Evolutionary conservation across 164 flowering plant genomes (phyloP).

Genomic region (Tinospora cordifolia): DNA sequence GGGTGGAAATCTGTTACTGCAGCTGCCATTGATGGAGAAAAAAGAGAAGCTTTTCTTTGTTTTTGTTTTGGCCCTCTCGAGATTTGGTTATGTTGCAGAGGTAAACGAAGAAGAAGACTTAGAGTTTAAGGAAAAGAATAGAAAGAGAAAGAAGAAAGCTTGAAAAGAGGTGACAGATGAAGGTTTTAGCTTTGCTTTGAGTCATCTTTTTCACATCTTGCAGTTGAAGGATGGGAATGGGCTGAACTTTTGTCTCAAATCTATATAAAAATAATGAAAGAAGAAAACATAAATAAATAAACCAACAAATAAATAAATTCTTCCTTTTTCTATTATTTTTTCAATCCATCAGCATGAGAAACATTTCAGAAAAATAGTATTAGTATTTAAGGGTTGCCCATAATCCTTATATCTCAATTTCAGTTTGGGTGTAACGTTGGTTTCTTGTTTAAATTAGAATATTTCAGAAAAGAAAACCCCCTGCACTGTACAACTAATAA

Average conservation of each 20-base stretch:
- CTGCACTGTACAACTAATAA: too few species aligned
- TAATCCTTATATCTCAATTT: too few species aligned
- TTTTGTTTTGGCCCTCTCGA: not conserved
- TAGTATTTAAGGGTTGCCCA: too few species aligned
- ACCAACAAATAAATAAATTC: not conserved
- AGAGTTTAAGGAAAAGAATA: slow-evolving; percentile 40
- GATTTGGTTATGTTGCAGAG: slow-evolving; percentile 4
- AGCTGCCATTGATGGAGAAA: slow-evolving; percentile 42
- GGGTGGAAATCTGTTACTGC: slow-evolving; percentile 12
- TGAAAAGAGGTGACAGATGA: slow-evolving; percentile 18
- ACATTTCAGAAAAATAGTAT: too few species aligned
- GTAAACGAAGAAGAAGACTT: slow-evolving; percentile 33
- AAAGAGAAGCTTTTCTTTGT: slow-evolving; percentile 1
- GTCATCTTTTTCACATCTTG: not conserved
- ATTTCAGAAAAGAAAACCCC: too few species aligned
- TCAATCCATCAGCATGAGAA: too few species aligned
- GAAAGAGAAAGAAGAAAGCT: slow-evolving; percentile 10
- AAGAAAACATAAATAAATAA: too few species aligned
- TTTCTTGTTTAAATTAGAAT: too few species aligned
- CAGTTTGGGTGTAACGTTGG: too few species aligned
- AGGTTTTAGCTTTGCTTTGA: slow-evolving; percentile 5
- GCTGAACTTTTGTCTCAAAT: not conserved
- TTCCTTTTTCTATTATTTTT: not conserved
- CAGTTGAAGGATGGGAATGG: not conserved
- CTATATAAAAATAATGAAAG: not conserved